Evolutionary conservation across 1,139 yeast species (phyloP), one percentile per base, ranked within the genome.

Genomic region (Magnusiomyces starmeri): DNA sequence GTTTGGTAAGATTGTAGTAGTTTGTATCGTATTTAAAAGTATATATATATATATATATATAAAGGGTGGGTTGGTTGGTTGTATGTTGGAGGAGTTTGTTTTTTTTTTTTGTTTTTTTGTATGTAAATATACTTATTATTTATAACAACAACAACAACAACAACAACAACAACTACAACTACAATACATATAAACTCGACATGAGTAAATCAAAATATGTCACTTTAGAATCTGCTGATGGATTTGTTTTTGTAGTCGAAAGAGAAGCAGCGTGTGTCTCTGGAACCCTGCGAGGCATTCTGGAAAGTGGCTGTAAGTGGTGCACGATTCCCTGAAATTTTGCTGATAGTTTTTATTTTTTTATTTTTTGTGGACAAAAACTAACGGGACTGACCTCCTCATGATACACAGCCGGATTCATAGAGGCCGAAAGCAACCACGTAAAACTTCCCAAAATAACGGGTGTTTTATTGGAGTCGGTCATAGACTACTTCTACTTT

Each of bases 401-500:
- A 59, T 45, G 10, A 21, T 29, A 22, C n/a, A 40, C 14, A 53
- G 56, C 50, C n/a, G 54, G 56, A 48, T 82, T 68, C 73, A 75
- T 65, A 72, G 84, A 69, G 75, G 80, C 66, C 59, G 72, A 63
- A 68, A 78, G 51, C 73, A 83, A 64, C 22, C 70, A 70, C 53
- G 78, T 81, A 46, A 65, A 64, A 32, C 66, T 81, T 48, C 69
- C 64, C 37, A 86, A 85, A 56, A 79, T 89, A 70, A 87, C 85
- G 55, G 85, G 87, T 1, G 79, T 77, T 51, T 75, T 90, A 18
- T 70, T 92, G 47, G 86, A 83, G 58, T 86, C 89, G 63, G 83
- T 90, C 21, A 85, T 88, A 46, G 97, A 92, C 60, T 92, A 92
- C 62, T 70, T 92, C 42, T 83, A 86, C 65, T 90, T 87, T 65